phyloP scores from a whole-genome alignment of 345 rosid species.

The Raphanus sativus region DNA sequence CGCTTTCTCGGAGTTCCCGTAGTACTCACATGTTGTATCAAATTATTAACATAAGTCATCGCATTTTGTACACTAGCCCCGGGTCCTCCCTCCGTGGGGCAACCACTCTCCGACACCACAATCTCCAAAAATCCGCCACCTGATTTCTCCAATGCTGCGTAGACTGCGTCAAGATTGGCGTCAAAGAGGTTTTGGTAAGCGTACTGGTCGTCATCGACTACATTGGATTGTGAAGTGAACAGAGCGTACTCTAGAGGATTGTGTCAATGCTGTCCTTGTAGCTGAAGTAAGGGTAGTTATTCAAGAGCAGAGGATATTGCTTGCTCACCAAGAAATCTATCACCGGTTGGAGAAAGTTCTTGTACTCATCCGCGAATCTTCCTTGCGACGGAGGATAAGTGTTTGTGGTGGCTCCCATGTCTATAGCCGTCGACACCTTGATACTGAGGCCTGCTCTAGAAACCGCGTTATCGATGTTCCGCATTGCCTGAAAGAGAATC shows the following conservation, averaged over 20 bases:
- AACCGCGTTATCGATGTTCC: not conserved
- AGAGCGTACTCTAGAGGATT: conserved; percentile 46
- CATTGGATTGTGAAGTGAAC: conserved; percentile 18
- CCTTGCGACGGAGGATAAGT: conserved; percentile 47
- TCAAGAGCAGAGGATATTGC: conserved; percentile 45
- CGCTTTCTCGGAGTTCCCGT: conserved; percentile 42
- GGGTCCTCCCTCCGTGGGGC: conserved; percentile 38
- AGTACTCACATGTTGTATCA: conserved; percentile 38
- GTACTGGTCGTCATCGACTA: conserved; percentile 11
- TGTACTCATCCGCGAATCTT: conserved; percentile 27
- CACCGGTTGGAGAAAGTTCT: conserved; percentile 37
- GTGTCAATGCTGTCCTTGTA: not conserved
- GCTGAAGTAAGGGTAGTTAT: conserved; percentile 47
- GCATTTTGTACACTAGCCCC: conserved; percentile 37
- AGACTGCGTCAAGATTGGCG: conserved; percentile 27
- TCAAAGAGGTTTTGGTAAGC: conserved; percentile 34
- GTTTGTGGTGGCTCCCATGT: conserved; percentile 2
- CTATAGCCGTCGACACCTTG: conserved; percentile 43
- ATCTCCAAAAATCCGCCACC: conserved; percentile 38
- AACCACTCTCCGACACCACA: conserved; percentile 47
- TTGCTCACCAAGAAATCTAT: conserved; percentile 43
- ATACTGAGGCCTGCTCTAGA: conserved; percentile 13
- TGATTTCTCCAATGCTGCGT: conserved; percentile 38
- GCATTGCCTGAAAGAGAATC: not conserved
- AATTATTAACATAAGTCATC: conserved; percentile 34